Evolutionary conservation across 164 flowering plant species (phyloP).

Genomic region (Stephania japonica): DNA sequence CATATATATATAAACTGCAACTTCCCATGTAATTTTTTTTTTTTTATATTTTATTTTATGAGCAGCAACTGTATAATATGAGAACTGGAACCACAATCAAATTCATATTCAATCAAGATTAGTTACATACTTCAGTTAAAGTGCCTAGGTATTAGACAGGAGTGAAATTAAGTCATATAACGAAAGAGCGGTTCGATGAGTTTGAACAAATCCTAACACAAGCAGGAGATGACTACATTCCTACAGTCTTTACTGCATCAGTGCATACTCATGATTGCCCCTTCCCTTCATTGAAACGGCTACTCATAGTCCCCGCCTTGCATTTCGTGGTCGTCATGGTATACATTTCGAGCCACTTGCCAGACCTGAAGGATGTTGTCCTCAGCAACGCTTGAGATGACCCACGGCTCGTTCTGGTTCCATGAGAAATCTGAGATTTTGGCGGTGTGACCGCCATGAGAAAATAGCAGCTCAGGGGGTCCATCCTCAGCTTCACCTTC

Average conservation of each 20-base stretch:
- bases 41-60: too few relatives aligned
- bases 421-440: conserved; percentile 91
- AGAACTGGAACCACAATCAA: too few relatives aligned
- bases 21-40: too few relatives aligned
- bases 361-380: conserved; percentile 92
- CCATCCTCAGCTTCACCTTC: conserved; percentile 94
- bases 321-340: conserved; percentile 50
- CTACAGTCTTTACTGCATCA: background rate
- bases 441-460: conserved; percentile 92
- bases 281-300: background rate
- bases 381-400: conserved; percentile 80
- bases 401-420: conserved; percentile 83
- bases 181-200: background rate
- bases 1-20: too few relatives aligned
- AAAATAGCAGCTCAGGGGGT: conserved; percentile 87
- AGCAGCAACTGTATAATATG: too few relatives aligned
- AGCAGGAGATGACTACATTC: background rate
- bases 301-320: conserved; percentile 15
- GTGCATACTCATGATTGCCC: background rate
- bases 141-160: too few relatives aligned
- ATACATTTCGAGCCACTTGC: conserved; percentile 83
- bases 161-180: background rate
- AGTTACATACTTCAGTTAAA: too few relatives aligned
- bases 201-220: background rate
- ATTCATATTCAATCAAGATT: too few relatives aligned